Base-by-base conservation (phyloP, 768 basidiomycete species). In the Phaffia australis region DNA sequence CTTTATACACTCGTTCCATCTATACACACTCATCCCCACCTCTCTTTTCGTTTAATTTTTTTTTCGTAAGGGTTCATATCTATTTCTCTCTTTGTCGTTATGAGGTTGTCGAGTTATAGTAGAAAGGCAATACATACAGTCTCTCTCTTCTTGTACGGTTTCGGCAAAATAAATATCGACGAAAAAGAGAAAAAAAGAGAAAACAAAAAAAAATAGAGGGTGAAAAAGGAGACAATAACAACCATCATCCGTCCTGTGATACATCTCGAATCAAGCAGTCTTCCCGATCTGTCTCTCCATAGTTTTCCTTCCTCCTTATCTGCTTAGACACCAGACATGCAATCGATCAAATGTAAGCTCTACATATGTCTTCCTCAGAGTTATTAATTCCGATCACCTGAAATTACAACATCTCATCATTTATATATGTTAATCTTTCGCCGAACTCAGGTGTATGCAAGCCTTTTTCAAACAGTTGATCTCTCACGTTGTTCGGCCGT, bases 281-380 rank as follows among this genome's bases (percentile, higher is more conserved):
- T 27, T 54, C 8, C 18, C 27, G 16, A 27, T 54, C 52, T n/a
- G 18, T 54, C 8, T 8, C 52, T n/a, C 21, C 8, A 4, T 54
- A 5, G n/a, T 27, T 54, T 27, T n/a, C 16, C 5, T 27, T n/a
- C 52, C 5, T 54, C 16, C 27, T 54, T 27, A 16, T 4, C 52
- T n/a, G 27, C 52, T 16, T n/a, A n/a, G n/a, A 54, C 18, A n/a
- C 52, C 52, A n/a, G 27, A 54, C 52, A 67, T 67, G 66, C 66
- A 67, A 46, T 61, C 59, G 47, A 67, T 67, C 59, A 67, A 67
- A 67, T 67, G 66, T 67, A 21, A 50, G 66, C 57, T 30, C 11
- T 19, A 30, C 30, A 3, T n/a, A 29, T 5, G 19, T 14, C n/a
- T n/a, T 42, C 49, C 0, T 8, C 21, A 14, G 1, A 0, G 1